Evolutionary conservation across 106 monocot species (phyloP), one percentile per base, ranked within the genome.

Genomic region (Dendrobium catenatum): DNA sequence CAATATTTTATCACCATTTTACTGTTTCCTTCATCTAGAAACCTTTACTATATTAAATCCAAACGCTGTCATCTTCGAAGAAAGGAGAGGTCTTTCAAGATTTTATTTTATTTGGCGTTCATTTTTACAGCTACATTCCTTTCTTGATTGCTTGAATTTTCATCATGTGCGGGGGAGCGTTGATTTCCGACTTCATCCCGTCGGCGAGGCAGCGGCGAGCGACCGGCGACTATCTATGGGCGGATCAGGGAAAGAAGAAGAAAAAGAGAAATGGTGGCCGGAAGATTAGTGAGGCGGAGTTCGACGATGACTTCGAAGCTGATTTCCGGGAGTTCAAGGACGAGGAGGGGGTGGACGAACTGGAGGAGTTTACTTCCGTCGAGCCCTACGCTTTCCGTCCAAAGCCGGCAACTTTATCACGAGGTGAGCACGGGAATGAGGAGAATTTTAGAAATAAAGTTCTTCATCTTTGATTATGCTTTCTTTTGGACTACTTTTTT

Each of bases 151-250:
- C 51, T 13, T 51, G 51, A 13, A 2, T 15, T 51, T 51, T 51
- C 13, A 43, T 10, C 48, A 85, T 85, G 85, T 85, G 85, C 18
- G 85, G 85, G 7, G 85, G 85, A 22, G 81, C 85, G 20, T 79
- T 85, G 78, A 85, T 85, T 73, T 85, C 85, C 22, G 85, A 37
- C 74, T 82, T 79, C 81, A 79, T 82, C 54, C 81, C 70, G 48
- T 70, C 81, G 19, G 81, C 59, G 2, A 6, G 43, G 51, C 54
- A 78, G 51, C 72, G 74, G 61, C 78, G 72, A 80, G 76, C 55
- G 19, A 79, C 75, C 47, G 76, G 49, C 67, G 81, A 31, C 58
- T 24, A 46, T 64, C 81, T 81, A 22, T 85, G 81, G 85, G 78
- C 82, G 29, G 68, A 81, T 22, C 56, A 54, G 78, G 78, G 49